Base-by-base conservation (phyloP, 495 filamentous ascomycete genomes). In the Penicillium turbatum region DNA sequence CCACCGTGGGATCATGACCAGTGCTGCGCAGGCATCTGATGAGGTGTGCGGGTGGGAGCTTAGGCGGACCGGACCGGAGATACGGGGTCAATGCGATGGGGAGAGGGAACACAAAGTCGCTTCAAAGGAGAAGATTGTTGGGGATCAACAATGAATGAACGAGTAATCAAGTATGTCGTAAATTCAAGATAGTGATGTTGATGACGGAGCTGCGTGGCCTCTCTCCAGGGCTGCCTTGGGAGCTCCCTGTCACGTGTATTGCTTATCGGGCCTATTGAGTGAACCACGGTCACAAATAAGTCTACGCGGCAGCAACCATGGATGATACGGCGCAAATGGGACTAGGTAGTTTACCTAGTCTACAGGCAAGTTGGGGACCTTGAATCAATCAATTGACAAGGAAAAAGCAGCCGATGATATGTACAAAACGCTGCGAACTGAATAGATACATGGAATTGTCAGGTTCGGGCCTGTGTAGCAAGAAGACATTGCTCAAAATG, bases 1-100 rank as follows among this genome's bases (percentile, higher is more conserved):
- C 71, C 72, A 74, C 68, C 66, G 61, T 49, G 62, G 51, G 53
- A 71, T 73, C 74, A 77, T 77, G 68, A 51, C 62, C 38, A 64
- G 36, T 36, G 59, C 54, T 53, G 35, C 38, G 59, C 34, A 37
- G 66, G 66, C 71, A 74, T 74, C 63, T 68, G 69, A 67, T 60
- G 44, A 55, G 46, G 35, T 35, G 46, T 39, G 48, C 17, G 35
- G 44, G 17, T 40, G 34, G 52, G 31, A 40, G 51, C 30, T 45
- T n/a, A 7, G 17, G 60, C 60, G 56, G 63, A 56, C 48, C 56
- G 57, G 51, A 52, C 60, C 60, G 57, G 60, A 34, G 26, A 17
- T 36, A 45, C 26, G 40, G 35, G 21, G 27, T 31, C 26, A 48
- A 35, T 43, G n/a, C 35, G 34, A 51, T 52, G 24, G 34, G 39